Base-by-base conservation (phyloP, 495 filamentous ascomycete genomes). In the Aspergillus ostianus region DNA sequence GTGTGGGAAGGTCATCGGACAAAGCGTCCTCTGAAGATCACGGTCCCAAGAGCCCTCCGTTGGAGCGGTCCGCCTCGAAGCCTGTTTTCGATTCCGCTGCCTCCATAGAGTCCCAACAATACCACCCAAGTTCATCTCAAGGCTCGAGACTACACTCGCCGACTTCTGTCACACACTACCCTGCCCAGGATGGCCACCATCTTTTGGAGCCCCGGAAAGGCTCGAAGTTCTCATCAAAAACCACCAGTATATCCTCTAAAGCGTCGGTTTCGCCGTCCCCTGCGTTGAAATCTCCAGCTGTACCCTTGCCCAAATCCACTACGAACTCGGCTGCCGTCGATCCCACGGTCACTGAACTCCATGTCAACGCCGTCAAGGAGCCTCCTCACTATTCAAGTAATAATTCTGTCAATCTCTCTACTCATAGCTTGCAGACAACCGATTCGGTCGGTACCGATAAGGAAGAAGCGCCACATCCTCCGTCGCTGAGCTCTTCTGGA, bases 301-400 rank as follows among this genome's bases (percentile, higher is more conserved):
- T 64, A n/a, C 74, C 82, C 15, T 69, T 85, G 12, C 79, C 79
- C 41, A 82, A 81, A 63, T 71, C 74, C 21, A 78, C 74, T 30
- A 64, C 74, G 57, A 66, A 71, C 47, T 66, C 70, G 30, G 64
- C 72, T 29, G 66, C 69, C 27, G 71, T 65, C 29, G 73, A 77
- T 57, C 73, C 77, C 18, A 67, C 76, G 8, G 67, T 87, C 44
- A 84, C 80, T 12, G 81, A 87, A 26, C 67, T 86, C 17, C 81
- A 84, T 64, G 80, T 83, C 23, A 85, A 74, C 62, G 84, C 79
- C 19, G 70, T 84, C 47, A 82, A 77, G 67, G 82, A 85, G 36
- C 62, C 62, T 6, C 50, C 73, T 12, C 76, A 73, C 19, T 70
- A 60, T 21, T 69, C 70, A 5, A 66, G 74, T 21, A 70, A 73